These are phyloP conservation scores for Saccharum officinarum DNA, from an alignment of 176 grass and related monocot species.

Conservation along the genomic window DNA sequence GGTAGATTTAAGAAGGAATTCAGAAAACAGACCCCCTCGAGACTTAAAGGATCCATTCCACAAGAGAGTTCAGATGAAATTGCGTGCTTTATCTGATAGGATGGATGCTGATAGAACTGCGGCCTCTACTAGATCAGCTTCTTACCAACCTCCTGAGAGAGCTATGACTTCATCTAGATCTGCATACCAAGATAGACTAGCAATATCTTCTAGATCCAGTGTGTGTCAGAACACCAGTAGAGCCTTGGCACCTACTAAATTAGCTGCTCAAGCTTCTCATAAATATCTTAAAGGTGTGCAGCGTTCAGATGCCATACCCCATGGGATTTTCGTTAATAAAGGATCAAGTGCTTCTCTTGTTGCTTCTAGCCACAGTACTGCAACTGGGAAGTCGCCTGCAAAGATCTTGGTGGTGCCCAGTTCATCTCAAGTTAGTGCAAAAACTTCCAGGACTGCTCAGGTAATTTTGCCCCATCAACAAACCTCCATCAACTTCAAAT, in stretches of 20 bases:
- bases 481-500: not conserved
- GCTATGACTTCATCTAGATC: conserved; percentile 21
- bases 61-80: conserved; percentile 58
- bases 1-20: conserved; percentile 40
- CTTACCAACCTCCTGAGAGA: conserved; percentile 27
- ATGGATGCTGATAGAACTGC: conserved; percentile 39
- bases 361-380: conserved; percentile 9
- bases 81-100: conserved; percentile 60
- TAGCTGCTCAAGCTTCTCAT: conserved; percentile 28
- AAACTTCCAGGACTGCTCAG: conserved; percentile 22
- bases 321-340: conserved; percentile 21
- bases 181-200: conserved; percentile 20
- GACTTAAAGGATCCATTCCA: conserved; percentile 51
- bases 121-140: conserved; percentile 29
- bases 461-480: conserved; percentile 24
- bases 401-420: conserved; percentile 19
- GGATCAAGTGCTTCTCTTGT: conserved; percentile 21
- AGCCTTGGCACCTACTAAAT: conserved; percentile 23
- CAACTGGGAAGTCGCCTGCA: conserved; percentile 6
- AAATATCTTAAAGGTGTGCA: conserved; percentile 11
- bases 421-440: conserved; percentile 39
- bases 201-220: conserved; percentile 32
- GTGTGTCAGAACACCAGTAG: conserved; percentile 9
- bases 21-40: conserved; percentile 36
- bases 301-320: not conserved